Percentiles rank a stretch among this genome's conserved stretches.
phyloP scores from a whole-genome alignment of 192 early-diverging fungal genomes.

The Gonapodya sp. region DNA sequence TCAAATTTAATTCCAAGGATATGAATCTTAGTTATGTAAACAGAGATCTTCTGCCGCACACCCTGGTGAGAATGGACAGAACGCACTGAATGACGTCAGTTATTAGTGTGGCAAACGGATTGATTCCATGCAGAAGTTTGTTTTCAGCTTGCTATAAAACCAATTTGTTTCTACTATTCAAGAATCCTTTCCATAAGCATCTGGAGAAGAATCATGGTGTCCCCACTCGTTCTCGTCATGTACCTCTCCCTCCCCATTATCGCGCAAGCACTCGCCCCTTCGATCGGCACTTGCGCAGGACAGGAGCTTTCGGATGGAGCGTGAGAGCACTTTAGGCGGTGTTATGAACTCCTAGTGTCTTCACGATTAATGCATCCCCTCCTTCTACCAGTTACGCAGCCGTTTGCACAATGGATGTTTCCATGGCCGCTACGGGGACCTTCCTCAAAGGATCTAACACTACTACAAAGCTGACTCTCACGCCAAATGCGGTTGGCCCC shows the following conservation, averaged over 20 bases:
- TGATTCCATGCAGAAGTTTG: too few species aligned
- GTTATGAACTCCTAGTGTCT: neutral
- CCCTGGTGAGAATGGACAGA: too few species aligned
- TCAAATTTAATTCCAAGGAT: too few species aligned
- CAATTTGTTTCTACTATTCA: too few species aligned
- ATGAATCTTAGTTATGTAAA: too few species aligned
- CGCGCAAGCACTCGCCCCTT: neutral
- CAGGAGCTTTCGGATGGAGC: neutral
- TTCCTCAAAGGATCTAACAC: neutral
- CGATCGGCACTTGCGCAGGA: neutral
- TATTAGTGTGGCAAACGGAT: too few species aligned
- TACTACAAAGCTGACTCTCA: neutral
- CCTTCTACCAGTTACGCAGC: neutral
- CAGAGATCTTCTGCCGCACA: too few species aligned
- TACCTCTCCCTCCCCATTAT: neutral
- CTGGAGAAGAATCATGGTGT: too few species aligned
- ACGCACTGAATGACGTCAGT: too few species aligned
- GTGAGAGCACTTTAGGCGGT: neutral
- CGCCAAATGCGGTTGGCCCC: neutral
- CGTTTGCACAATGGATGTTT: neutral
- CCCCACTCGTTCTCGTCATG: neutral
- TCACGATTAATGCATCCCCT: neutral
- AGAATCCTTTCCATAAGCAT: too few species aligned
- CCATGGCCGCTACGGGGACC: neutral
- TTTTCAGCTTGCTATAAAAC: too few species aligned